These are phyloP conservation scores for Heimioporus retisporus DNA, from an alignment of 1,284 basidiomycete species.

Conservation along the genomic window DNA sequence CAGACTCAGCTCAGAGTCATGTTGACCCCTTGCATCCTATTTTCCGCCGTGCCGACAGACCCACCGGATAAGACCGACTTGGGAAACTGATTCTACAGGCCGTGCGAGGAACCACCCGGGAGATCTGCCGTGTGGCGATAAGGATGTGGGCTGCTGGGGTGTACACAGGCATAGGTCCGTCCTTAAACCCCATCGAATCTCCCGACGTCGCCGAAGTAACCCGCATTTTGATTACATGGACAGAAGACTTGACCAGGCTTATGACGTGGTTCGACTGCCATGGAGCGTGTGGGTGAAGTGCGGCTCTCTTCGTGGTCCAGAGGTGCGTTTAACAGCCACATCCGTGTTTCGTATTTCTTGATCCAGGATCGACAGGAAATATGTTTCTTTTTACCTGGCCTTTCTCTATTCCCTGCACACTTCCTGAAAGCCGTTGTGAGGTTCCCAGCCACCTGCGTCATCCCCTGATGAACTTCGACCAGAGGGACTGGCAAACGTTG, in stretches of 20 bases:
- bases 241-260: conserved; percentile 32
- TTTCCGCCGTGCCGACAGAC: conserved; percentile 8
- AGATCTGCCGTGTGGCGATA: conserved; percentile 57
- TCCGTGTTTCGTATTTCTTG: too few relatives aligned
- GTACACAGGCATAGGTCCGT: conserved; percentile 39
- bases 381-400: conserved; percentile 60
- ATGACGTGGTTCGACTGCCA: conserved; percentile 54
- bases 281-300: conserved; percentile 54
- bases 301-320: conserved; percentile 42
- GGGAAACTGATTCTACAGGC: conserved; percentile 41
- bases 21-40: conserved; percentile 28
- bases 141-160: conserved; percentile 55
- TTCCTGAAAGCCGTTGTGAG: too few relatives aligned
- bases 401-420: conserved; percentile 2
- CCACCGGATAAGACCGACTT: background rate
- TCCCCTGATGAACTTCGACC: too few relatives aligned
- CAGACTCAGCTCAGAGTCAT: conserved; percentile 32
- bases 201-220: conserved; percentile 10
- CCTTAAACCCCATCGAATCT: conserved; percentile 12
- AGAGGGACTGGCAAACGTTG: too few relatives aligned
- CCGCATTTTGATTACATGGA: conserved; percentile 33
- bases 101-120: conserved; percentile 46
- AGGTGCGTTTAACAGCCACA: conserved; percentile 33
- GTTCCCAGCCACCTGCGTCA: too few relatives aligned
- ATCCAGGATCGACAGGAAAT: conserved; percentile 4